phyloP scores from a whole-genome alignment of 2,329 filamentous ascomycete species.

The Ceratocystis alfenasii region DNA sequence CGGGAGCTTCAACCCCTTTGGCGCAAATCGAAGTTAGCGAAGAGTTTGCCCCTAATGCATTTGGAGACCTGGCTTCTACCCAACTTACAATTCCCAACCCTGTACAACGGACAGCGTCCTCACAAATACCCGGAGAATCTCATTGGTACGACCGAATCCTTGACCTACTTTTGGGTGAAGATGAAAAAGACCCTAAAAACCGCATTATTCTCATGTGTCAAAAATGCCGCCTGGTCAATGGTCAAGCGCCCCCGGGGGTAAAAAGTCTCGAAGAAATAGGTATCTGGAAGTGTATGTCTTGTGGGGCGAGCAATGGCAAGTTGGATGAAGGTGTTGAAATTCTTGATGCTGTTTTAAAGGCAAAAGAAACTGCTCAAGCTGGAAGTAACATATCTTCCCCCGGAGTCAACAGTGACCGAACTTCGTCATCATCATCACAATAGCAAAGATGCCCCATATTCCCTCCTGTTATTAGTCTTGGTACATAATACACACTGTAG shows the following conservation, averaged over 20 bases:
- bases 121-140: conserved; percentile 30
- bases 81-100: conserved; percentile 21
- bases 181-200: conserved; percentile 86
- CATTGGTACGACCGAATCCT: conserved; percentile 94
- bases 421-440: not conserved
- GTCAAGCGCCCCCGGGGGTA: conserved; percentile 82
- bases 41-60: conserved; percentile 64
- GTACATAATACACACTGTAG: not conserved
- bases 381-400: not conserved
- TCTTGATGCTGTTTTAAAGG: conserved; percentile 49
- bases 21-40: conserved; percentile 37
- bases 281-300: conserved; percentile 79
- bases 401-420: no score
- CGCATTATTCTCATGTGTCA: conserved; percentile 76
- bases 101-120: not conserved
- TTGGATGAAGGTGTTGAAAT: conserved; percentile 65
- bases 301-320: conserved; percentile 68
- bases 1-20: conserved; percentile 25
- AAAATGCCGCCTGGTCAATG: conserved; percentile 79
- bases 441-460: not conserved
- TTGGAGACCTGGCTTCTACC: conserved; percentile 29
- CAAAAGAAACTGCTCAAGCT: conserved; percentile 10
- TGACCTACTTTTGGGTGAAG: conserved; percentile 84
- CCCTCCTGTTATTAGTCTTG: no score
- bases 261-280: conserved; percentile 68